Conservation (phyloP, 768 basidiomycete species). For the Russula ochroleuca region DNA sequence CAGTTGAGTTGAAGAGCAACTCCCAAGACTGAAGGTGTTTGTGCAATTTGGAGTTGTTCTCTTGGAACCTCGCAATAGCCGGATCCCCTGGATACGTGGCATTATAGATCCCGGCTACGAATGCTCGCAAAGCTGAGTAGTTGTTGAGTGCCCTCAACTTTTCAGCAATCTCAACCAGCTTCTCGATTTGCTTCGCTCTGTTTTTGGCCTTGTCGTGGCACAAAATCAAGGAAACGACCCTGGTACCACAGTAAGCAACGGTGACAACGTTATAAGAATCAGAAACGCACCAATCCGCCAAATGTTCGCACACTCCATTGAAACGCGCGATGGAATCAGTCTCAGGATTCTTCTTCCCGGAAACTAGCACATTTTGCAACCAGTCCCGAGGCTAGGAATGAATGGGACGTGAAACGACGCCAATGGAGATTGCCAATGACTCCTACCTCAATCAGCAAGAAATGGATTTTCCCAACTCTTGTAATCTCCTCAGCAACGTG, state of each 20-base stretch:
- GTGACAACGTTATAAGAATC: conserved; percentile 19
- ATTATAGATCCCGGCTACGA: conserved; percentile 90
- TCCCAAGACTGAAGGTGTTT: conserved; percentile 83
- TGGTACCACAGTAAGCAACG: conserved; percentile 34
- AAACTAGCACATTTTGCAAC: conserved; percentile 71
- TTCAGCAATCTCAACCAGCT: conserved; percentile 79
- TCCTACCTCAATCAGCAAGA: conserved; percentile 69
- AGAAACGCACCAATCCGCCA: conserved; percentile 65
- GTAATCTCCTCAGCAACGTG: conserved; percentile 87
- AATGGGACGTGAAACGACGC: conserved; percentile 19
- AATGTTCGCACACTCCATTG: conserved; percentile 73
- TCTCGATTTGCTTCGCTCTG: conserved; percentile 81
- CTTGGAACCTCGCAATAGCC: conserved; percentile 69
- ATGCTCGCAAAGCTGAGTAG: conserved; percentile 87
- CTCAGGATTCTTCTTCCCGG: conserved; percentile 59
- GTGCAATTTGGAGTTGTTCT: conserved; percentile 59
- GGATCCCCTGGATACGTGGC: conserved; percentile 74
- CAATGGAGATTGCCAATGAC: conserved; percentile 25
- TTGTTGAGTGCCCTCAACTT: conserved; percentile 82
- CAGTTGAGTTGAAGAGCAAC: conserved; percentile 72
- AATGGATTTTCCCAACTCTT: conserved; percentile 60
- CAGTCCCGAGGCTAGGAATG: conserved; percentile 73
- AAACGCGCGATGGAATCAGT: conserved; percentile 69
- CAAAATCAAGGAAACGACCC: conserved; percentile 88
- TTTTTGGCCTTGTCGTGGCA: conserved; percentile 74